phyloP scores from a whole-genome alignment of 2,329 filamentous ascomycete genomes.

The Phaeophleospora eucalypticola region DNA sequence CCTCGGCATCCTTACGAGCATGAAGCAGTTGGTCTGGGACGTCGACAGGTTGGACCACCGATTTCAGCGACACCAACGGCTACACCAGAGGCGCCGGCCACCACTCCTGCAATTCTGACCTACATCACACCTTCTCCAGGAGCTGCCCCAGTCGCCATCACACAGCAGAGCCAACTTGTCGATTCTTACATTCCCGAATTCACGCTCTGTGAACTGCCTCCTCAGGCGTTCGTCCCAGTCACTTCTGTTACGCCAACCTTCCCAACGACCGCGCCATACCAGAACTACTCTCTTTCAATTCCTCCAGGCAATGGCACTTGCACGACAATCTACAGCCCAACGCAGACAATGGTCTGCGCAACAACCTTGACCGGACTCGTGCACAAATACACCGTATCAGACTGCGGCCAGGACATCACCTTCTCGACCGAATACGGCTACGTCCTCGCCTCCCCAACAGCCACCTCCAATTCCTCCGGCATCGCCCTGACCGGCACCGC shows the following conservation, averaged over 20 bases:
- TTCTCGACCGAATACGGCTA: conserved; percentile 46
- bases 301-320: conserved; percentile 36
- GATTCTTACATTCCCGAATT: conserved; percentile 41
- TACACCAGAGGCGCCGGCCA: conserved; percentile 11
- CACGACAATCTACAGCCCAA: conserved; percentile 39
- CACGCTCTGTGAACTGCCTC: conserved; percentile 41
- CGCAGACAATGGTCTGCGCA: conserved; percentile 41
- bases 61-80: conserved; percentile 16
- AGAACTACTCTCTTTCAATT: conserved; percentile 34
- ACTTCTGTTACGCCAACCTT: conserved; percentile 23
- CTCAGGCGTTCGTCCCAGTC: conserved; percentile 32
- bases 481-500: conserved; percentile 9
- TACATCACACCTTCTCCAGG: conserved; percentile 42
- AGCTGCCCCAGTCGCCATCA: conserved; percentile 39
- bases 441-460: conserved; percentile 36
- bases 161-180: conserved; percentile 41
- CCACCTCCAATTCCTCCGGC: conserved; percentile 12
- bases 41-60: conserved; percentile 22
- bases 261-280: conserved; percentile 33
- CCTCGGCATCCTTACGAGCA: conserved; percentile 26
- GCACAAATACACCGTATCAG: conserved; percentile 38
- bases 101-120: conserved; percentile 30
- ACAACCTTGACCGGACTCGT: conserved; percentile 42
- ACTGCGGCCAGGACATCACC: conserved; percentile 43
- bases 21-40: conserved; percentile 27